Conservation (phyloP, 2,329 filamentous ascomycete species). For the Ascochyta clinopodiicola region DNA sequence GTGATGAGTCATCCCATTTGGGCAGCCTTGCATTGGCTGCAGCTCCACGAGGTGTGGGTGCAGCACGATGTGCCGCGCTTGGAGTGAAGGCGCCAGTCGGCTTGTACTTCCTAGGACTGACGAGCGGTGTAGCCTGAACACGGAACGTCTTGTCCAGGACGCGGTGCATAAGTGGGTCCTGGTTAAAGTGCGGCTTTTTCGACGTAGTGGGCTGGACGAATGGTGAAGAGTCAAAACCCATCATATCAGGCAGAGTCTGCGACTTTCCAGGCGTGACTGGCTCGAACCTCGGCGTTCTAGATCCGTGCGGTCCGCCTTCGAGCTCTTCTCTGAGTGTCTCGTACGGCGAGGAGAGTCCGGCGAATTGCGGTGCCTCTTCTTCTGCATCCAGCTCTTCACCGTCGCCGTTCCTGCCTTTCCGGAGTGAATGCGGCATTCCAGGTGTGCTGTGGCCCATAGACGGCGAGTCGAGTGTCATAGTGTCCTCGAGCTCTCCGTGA, state of each 20-base stretch:
- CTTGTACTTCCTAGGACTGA: conserved; percentile 61
- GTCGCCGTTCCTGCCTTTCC: conserved; percentile 19
- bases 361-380: conserved; percentile 56
- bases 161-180: conserved; percentile 84
- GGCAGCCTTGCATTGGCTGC: conserved; percentile 27
- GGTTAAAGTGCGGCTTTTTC: conserved; percentile 48
- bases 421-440: conserved; percentile 42
- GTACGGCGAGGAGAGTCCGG: conserved; percentile 77
- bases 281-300: conserved; percentile 36
- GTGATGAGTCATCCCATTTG: conserved; percentile 54
- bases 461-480: conserved; percentile 71
- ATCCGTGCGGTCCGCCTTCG: conserved; percentile 65
- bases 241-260: conserved; percentile 51
- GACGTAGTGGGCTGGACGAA: conserved; percentile 54
- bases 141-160: conserved; percentile 97
- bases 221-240: conserved; percentile 57
- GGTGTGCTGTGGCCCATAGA: conserved; percentile 68
- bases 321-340: conserved; percentile 75
- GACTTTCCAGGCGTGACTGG: conserved; percentile 48
- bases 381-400: conserved; percentile 21
- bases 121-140: conserved; percentile 87
- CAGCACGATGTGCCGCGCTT: conserved; percentile 39
- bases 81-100: conserved; percentile 48
- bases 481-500: conserved; percentile 56
- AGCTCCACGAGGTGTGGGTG: conserved; percentile 32